Conservation (phyloP, 306 rosid genomes). For the Sphenostylis stenocarpa region DNA sequence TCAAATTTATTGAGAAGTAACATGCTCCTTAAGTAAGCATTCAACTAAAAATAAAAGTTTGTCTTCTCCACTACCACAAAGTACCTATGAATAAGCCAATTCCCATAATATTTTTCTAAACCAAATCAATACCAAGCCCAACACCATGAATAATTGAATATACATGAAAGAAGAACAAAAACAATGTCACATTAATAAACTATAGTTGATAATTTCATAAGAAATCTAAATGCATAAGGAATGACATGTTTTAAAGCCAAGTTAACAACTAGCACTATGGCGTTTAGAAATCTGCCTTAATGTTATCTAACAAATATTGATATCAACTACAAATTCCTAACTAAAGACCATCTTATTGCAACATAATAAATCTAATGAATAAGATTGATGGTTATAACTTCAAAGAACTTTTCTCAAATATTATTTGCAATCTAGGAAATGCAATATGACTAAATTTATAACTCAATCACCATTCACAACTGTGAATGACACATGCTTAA, state of each 20-base stretch:
- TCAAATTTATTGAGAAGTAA: slow-evolving; percentile 50
- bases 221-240: neutral
- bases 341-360: neutral
- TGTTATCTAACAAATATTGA: neutral
- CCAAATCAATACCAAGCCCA: neutral
- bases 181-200: slow-evolving; percentile 4
- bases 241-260: slow-evolving; percentile 14
- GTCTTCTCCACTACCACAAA: slow-evolving; percentile 81
- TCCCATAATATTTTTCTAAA: slow-evolving; percentile 20
- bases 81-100: slow-evolving; percentile 59
- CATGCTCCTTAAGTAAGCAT: slow-evolving; percentile 93
- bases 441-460: neutral
- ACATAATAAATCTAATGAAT: neutral
- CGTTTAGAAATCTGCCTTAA: neutral
- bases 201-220: slow-evolving; percentile 2
- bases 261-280: neutral
- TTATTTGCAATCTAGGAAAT: neutral
- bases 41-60: slow-evolving; percentile 83
- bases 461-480: neutral
- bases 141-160: neutral
- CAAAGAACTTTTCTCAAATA: neutral
- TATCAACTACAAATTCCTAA: slow-evolving; percentile 7
- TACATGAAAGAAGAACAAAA: neutral
- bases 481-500: neutral
- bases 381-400: neutral